phyloP scores from a whole-genome alignment of 495 filamentous ascomycete genomes.

The Xylaria castorea region DNA sequence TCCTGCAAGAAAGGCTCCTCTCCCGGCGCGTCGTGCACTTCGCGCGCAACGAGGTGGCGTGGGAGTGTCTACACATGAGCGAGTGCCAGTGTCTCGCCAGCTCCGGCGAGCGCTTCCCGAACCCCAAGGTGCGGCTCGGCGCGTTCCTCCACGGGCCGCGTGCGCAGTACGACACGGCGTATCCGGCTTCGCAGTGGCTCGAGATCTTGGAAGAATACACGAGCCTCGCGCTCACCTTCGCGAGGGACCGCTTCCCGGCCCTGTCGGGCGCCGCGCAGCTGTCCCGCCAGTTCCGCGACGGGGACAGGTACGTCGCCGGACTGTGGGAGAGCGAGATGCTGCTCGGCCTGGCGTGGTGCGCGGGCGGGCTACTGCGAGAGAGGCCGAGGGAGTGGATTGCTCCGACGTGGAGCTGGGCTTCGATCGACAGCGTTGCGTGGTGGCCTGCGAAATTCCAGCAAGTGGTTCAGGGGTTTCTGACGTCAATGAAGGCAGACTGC shows the following conservation, averaged over 20 bases:
- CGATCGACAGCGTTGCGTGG: background rate
- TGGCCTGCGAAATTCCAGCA: background rate
- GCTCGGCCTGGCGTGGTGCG: background rate
- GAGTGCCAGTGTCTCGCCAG: conserved; percentile 7
- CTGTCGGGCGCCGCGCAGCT: conserved; percentile 21
- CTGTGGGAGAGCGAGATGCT: conserved; percentile 9
- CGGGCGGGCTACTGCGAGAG: background rate
- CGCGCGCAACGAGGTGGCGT: conserved; percentile 31
- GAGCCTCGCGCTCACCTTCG: conserved; percentile 10
- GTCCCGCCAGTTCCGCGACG: background rate
- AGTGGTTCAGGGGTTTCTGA: background rate
- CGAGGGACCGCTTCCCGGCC: conserved; percentile 17
- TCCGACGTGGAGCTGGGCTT: conserved; percentile 20
- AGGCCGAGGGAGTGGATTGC: background rate
- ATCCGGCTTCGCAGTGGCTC: conserved; percentile 12
- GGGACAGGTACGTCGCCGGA: conserved; percentile 14
- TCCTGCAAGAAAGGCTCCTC: conserved; percentile 39
- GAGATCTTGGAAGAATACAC: conserved; percentile 16
- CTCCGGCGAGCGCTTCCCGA: background rate
- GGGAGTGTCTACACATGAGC: conserved; percentile 33
- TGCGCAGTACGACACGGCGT: background rate
- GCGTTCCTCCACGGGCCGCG: background rate
- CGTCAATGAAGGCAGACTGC: background rate
- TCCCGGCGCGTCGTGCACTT: conserved; percentile 34
- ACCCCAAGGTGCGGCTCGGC: background rate